Evolutionary conservation across 2,329 filamentous ascomycete species (phyloP), one percentile per base, ranked within the genome.

Genomic region (Talaromyces marneffei): DNA sequence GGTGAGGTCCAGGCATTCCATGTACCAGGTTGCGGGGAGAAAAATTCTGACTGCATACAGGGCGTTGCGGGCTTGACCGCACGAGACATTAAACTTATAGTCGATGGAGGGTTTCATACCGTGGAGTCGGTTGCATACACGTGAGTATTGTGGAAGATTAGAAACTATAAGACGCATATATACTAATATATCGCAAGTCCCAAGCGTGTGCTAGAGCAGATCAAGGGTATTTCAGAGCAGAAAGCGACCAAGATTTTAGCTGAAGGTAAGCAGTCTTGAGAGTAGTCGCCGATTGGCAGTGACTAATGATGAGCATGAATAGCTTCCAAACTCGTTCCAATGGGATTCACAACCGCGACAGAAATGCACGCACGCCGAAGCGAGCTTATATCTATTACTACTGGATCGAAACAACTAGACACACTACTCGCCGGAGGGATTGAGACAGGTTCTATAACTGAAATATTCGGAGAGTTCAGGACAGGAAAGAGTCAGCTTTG

Each of bases 401-500:
- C 94, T 2, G 94, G 95, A 62, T 97, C 94, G 8, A 99, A 99
- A 78, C 92, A 97, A 71, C 84, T 99, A 9, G 94, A 99, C 72
- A 97, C 94, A 14, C 82, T 99, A 23, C 84, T 99, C 16, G 94
- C 93, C 31, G 94, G 94, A 68, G 94, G 94, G 62, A 85, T 99
- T 56, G 95, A 99, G 77, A 99, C 94, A 0, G 95, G 95, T 48
- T 97, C 92, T 8, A 95, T 99, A 59, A 99, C 95, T 0, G 95
- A 99, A 77, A 88, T 99, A 3, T 99, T 99, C 72, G 94, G 94
- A 72, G 94, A 99, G 75, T 99, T 99, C 72, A 85, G 94, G 69
- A 99, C 94, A 0, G 95, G 94, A 75, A 99, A 99, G 79, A 96
- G 92, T 80, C 94, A 99, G 76, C 93, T 99, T 62, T 99, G 94